Evolutionary conservation across 192 early-diverging fungal genomes (phyloP).

Genomic region (Nowakowskiella sp.): DNA sequence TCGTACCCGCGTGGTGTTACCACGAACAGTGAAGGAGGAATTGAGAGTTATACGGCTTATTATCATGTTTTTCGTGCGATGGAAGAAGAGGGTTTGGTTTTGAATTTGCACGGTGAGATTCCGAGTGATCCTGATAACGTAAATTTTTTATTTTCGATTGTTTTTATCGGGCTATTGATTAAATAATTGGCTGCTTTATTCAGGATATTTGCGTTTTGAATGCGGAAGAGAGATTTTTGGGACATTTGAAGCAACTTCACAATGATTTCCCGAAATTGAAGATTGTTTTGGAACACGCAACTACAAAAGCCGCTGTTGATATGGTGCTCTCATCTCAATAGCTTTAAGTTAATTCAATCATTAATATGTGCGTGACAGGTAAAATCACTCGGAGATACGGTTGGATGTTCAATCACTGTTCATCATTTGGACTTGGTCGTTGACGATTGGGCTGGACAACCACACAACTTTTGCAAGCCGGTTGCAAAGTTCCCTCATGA

Average conservation of each 20-base stretch:
- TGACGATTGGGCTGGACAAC: constrained; percentile 97
- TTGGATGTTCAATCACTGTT: constrained; percentile 91
- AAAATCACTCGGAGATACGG: constrained; percentile 82
- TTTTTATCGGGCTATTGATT: not conserved
- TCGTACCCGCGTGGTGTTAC: constrained; percentile 94
- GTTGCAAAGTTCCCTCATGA: constrained; percentile 94
- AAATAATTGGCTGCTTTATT: not conserved
- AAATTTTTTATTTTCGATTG: not conserved
- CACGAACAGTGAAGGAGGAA: constrained; percentile 93
- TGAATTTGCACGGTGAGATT: constrained; percentile 94
- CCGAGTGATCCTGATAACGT: constrained; percentile 74
- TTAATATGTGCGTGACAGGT: constrained; percentile 32
- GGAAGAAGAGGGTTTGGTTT: constrained; percentile 86
- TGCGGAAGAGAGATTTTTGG: constrained; percentile 88
- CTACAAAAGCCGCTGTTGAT: constrained; percentile 87
- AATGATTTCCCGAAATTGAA: constrained; percentile 83
- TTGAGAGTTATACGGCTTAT: constrained; percentile 79
- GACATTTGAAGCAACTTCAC: constrained; percentile 77
- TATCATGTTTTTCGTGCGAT: constrained; percentile 93
- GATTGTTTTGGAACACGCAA: constrained; percentile 96
- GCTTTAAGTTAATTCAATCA: not conserved
- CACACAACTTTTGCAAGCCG: constrained; percentile 97
- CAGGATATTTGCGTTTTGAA: constrained; percentile 90
- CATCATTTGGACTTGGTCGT: constrained; percentile 87
- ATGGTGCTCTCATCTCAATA: constrained; percentile 35